These are phyloP conservation scores for Rusavskia elegans DNA, from an alignment of 495 filamentous ascomycete species.

Conservation along the genomic window DNA sequence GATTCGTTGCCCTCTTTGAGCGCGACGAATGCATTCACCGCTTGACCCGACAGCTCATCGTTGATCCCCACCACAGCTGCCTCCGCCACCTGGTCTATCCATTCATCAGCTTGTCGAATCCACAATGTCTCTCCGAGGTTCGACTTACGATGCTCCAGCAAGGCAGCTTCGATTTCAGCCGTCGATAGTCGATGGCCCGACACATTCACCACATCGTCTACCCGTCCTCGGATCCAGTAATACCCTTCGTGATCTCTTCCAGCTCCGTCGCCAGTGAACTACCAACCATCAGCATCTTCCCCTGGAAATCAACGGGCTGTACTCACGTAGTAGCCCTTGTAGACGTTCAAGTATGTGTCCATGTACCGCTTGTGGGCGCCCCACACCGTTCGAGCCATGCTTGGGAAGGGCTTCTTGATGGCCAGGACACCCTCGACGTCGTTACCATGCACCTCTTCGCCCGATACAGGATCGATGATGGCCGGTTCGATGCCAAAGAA, in stretches of 20 bases:
- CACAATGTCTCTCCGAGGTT: neutral
- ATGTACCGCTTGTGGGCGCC: conserved; percentile 96
- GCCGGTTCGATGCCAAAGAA: conserved; percentile 99
- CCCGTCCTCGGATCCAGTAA: conserved; percentile 98
- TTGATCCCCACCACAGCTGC: conserved; percentile 87
- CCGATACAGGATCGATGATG: conserved; percentile 93
- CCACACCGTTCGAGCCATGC: conserved; percentile 98
- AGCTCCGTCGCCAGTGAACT: conserved; percentile 98
- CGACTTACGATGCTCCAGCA: conserved; percentile 70
- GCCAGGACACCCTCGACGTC: conserved; percentile 96
- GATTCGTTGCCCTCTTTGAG: conserved; percentile 76
- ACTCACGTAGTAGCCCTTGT: conserved; percentile 94
- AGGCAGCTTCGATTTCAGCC: conserved; percentile 91
- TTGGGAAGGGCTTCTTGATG: conserved; percentile 97
- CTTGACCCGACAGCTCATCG: conserved; percentile 90
- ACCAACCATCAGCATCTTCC: conserved; percentile 14
- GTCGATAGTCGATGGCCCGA: conserved; percentile 92
- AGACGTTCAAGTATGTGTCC: conserved; percentile 96
- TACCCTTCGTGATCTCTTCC: conserved; percentile 96
- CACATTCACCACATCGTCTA: conserved; percentile 97
- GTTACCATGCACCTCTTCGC: conserved; percentile 86
- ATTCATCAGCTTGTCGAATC: neutral
- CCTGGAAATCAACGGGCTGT: neutral
- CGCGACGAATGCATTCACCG: conserved; percentile 91
- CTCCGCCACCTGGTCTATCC: conserved; percentile 60